phyloP scores from a whole-genome alignment of 305 asterid species.

The Plantago coronopus region DNA sequence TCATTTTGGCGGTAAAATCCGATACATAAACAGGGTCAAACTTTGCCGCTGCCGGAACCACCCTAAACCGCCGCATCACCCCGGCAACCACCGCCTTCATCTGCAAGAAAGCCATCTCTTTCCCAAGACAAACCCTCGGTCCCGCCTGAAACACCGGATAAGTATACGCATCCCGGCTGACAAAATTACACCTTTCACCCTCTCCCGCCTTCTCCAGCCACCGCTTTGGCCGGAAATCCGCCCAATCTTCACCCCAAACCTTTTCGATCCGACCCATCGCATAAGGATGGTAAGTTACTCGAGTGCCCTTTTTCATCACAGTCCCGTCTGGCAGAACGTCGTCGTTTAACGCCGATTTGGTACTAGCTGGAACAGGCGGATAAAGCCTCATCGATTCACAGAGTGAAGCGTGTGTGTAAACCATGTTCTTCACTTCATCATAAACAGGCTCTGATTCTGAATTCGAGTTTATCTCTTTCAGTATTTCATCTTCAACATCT shows the following conservation, averaged over 20 bases:
- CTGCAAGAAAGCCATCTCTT: constrained; percentile 70
- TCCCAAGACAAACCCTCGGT: constrained; percentile 62
- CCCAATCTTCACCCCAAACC: constrained; percentile 65
- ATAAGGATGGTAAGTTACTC: constrained; percentile 49
- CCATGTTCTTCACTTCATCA: constrained; percentile 51
- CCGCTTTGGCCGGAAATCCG: constrained; percentile 47
- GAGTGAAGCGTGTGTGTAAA: constrained; percentile 53
- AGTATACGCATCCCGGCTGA: constrained; percentile 37
- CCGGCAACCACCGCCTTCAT: constrained; percentile 66
- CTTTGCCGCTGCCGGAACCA: constrained; percentile 39
- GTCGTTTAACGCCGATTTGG: constrained; percentile 35
- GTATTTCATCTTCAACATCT: constrained; percentile 32
- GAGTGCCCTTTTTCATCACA: constrained; percentile 35
- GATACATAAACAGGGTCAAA: constrained; percentile 36
- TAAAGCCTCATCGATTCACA: constrained; percentile 64
- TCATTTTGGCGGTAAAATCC: constrained; percentile 51
- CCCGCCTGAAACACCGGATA: constrained; percentile 76
- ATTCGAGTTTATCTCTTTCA: constrained; percentile 28
- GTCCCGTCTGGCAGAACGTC: constrained; percentile 65
- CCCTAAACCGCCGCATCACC: constrained; percentile 47
- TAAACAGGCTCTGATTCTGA: constrained; percentile 27
- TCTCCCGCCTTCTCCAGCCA: constrained; percentile 41
- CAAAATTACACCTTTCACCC: background rate
- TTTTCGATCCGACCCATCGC: constrained; percentile 66
- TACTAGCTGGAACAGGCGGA: constrained; percentile 52